Conservation (phyloP, 345 rosid species). For the Hypericum perforatum region DNA sequence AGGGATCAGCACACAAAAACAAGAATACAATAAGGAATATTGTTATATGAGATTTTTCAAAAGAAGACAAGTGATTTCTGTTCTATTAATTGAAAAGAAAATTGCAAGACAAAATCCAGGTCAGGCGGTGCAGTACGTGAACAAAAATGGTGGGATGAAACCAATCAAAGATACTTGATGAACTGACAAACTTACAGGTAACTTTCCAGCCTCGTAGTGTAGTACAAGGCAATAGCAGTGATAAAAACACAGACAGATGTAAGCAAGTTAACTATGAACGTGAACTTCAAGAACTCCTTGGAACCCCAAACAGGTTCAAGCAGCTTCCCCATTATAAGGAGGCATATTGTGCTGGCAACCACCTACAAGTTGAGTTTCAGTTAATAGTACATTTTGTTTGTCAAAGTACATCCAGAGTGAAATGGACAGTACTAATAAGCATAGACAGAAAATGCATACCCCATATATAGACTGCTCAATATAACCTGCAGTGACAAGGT, state of each 20-base stretch:
- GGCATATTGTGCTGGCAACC: constrained; percentile 59
- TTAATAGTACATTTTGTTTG: constrained; percentile 7
- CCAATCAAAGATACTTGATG: background rate
- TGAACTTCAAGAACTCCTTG: constrained; percentile 90
- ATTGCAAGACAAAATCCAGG: too few relatives aligned
- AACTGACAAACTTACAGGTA: constrained; percentile 62
- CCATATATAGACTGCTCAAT: constrained; percentile 77
- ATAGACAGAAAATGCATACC: constrained; percentile 32
- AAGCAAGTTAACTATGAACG: constrained; percentile 68
- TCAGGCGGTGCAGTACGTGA: too few relatives aligned
- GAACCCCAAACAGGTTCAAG: constrained; percentile 98
- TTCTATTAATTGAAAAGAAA: too few relatives aligned
- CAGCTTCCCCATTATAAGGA: constrained; percentile 84
- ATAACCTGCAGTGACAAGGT: constrained; percentile 83
- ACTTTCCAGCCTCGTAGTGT: constrained; percentile 55
- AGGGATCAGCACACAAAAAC: background rate
- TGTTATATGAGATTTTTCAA: too few relatives aligned
- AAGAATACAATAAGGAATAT: background rate
- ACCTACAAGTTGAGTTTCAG: constrained; percentile 32
- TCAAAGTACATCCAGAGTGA: background rate
- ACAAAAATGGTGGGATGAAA: constrained; percentile 3
- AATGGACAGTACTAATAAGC: constrained; percentile 4
- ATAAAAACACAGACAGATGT: constrained; percentile 72
- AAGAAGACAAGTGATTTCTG: too few relatives aligned
- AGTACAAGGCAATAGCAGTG: constrained; percentile 83